Evolutionary conservation across 1,284 basidiomycete genomes (phyloP).

Genomic region (Leccinum proliferum): DNA sequence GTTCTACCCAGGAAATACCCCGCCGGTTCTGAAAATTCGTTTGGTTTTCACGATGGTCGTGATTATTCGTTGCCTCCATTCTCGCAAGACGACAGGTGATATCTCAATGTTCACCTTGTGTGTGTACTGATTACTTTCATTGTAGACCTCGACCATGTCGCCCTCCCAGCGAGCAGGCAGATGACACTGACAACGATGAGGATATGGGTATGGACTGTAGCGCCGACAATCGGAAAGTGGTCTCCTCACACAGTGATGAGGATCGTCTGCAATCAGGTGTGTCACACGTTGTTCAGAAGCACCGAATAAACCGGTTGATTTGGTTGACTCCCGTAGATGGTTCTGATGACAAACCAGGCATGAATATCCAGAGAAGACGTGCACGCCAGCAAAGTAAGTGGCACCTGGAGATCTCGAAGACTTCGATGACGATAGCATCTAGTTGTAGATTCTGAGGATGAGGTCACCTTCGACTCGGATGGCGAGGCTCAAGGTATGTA

Average conservation of each 20-base stretch:
- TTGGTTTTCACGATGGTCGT: not conserved
- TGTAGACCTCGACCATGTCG: not conserved
- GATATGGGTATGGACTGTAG: not conserved
- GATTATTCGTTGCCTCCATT: not conserved
- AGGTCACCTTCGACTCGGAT: not conserved
- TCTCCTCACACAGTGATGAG: not conserved
- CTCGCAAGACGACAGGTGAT: not conserved
- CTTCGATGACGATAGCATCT: not conserved
- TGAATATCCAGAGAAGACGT: not conserved
- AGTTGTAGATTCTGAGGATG: not conserved
- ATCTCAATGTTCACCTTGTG: not conserved
- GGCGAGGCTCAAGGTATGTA: not conserved
- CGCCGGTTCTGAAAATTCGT: not conserved
- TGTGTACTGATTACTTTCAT: not conserved
- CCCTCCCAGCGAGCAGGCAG: not conserved
- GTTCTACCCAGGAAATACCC: not conserved
- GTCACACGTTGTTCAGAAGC: not conserved
- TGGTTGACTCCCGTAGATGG: not conserved
- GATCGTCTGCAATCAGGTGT: not conserved
- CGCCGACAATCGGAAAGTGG: not conserved
- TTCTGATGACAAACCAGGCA: not conserved
- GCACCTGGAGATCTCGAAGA: not conserved
- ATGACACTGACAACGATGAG: not conserved
- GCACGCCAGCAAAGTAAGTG: not conserved
- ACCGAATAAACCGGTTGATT: not conserved